phyloP scores from a whole-genome alignment of 192 early-diverging fungal genomes.

The Entophlyctis luteolus region DNA sequence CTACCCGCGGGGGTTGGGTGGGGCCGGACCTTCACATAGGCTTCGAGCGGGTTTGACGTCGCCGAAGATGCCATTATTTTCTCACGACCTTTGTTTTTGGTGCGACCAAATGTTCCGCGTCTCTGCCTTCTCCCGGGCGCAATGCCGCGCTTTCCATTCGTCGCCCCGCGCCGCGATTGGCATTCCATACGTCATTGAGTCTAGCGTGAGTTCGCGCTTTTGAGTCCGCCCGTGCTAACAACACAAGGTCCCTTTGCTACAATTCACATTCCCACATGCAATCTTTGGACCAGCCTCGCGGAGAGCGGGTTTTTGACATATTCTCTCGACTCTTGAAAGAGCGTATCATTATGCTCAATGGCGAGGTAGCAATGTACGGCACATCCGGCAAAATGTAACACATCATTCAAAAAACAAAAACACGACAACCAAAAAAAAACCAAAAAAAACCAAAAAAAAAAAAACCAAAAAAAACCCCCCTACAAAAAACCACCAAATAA shows the following conservation, averaged over 20 bases:
- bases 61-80: not conserved
- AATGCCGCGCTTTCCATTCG: not conserved
- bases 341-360: slow-evolving; percentile 94
- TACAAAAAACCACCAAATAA: too few relatives aligned
- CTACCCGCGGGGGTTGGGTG: not conserved
- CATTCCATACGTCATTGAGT: slow-evolving; percentile 54
- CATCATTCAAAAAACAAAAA: not conserved
- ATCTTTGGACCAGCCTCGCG: slow-evolving; percentile 40
- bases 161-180: slow-evolving; percentile 22
- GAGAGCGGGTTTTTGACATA: slow-evolving; percentile 96
- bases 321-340: slow-evolving; percentile 95
- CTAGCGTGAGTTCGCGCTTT: slow-evolving; percentile 23
- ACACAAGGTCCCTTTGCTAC: not conserved
- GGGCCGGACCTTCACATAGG: slow-evolving; percentile 16
- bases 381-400: not conserved
- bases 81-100: not conserved
- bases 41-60: slow-evolving; percentile 9
- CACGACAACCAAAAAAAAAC: too few relatives aligned
- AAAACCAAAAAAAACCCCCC: too few relatives aligned
- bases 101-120: not conserved
- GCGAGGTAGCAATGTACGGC: slow-evolving; percentile 52
- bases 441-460: too few relatives aligned
- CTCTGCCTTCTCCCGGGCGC: not conserved
- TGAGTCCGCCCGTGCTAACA: not conserved
- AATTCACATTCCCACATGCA: not conserved